Base-by-base conservation (phyloP, 108 stramenopile species). In the Chaetoceros muelleri region DNA sequence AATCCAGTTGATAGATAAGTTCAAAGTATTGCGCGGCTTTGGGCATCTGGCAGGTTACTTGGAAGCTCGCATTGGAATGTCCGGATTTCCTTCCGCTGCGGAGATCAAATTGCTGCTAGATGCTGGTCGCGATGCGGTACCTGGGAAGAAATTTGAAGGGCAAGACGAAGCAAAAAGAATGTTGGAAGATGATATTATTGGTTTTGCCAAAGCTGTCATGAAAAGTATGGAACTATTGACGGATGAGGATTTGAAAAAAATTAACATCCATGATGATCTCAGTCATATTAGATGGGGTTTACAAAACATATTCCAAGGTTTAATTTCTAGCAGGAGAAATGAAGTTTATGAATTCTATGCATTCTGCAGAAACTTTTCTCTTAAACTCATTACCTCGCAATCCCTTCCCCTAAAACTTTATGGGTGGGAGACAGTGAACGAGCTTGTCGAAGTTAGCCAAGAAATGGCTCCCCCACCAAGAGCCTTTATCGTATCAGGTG, bases 371-470 rank as follows among this genome's bases (percentile, higher is more conserved):
- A 52, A 34, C 19, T 52, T 90, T 2, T 64, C 70, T 34, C 58
- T 77, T 24, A 84, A 83, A 53, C 57, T 84, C 27, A 87, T 95
- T 30, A 78, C 76, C 3, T 84, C 82, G n/a, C 59, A 78, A 19
- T 78, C 75, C 19, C 67, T 92, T 7, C 87, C 85, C 1, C 68
- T 92, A 22, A 83, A 76, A 46, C 70, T 96, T 21, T 84, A 83
- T 58, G 93, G 87, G 26, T 94, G 90, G 90, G 85, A 88, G 29
- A 69, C 80, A 59, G 52, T 96, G 31, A 75, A 69, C 27, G 80
- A 79, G 29, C 45, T 96, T 26, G 72, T 93, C 20, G 74, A 73
- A 3, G 79, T 74, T 20, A 59, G 79, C 27, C 59, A 27, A 5
- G 58, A 68, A 22, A 70, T 77, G 50, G 67, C 69, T 8, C 95